Conservation (phyloP, 2,329 filamentous ascomycete genomes). For the Talaromyces pinophilus region DNA sequence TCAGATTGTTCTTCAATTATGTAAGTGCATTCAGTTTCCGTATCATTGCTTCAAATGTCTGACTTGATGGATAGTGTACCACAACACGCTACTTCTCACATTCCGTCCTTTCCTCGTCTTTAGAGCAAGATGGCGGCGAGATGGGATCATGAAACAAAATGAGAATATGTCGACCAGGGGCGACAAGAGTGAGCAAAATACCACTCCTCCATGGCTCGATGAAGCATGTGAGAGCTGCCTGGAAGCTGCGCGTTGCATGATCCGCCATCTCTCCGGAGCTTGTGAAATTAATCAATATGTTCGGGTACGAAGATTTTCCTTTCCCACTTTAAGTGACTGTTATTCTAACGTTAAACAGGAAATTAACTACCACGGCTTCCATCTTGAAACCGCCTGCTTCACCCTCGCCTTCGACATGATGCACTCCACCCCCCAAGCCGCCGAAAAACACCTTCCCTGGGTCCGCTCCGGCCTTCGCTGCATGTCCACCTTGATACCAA, state of each 20-base stretch:
- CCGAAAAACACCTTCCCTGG: constrained; percentile 46
- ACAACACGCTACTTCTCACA: constrained; percentile 46
- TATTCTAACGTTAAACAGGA: constrained; percentile 34
- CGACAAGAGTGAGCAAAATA: constrained; percentile 27
- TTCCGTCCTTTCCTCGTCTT: constrained; percentile 51
- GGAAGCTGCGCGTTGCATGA: constrained; percentile 44
- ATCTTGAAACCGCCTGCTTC: constrained; percentile 47
- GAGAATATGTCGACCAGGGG: constrained; percentile 21
- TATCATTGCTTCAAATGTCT: background rate
- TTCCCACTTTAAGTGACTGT: background rate
- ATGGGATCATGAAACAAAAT: constrained; percentile 25
- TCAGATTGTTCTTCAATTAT: constrained; percentile 44
- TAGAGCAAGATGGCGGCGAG: constrained; percentile 44
- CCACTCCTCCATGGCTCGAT: constrained; percentile 45
- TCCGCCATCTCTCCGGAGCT: constrained; percentile 45
- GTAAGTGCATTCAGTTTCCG: constrained; percentile 32
- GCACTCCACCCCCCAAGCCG: constrained; percentile 38
- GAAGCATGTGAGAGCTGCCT: constrained; percentile 48
- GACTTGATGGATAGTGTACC: constrained; percentile 40
- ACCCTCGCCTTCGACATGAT: constrained; percentile 48
- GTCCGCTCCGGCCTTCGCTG: constrained; percentile 43
- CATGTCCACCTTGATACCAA: constrained; percentile 40
- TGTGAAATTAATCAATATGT: constrained; percentile 45
- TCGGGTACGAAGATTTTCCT: constrained; percentile 33
- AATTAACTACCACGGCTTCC: constrained; percentile 50